phyloP scores from a whole-genome alignment of 2,329 filamentous ascomycete species.

The Sporothrix humicola region DNA sequence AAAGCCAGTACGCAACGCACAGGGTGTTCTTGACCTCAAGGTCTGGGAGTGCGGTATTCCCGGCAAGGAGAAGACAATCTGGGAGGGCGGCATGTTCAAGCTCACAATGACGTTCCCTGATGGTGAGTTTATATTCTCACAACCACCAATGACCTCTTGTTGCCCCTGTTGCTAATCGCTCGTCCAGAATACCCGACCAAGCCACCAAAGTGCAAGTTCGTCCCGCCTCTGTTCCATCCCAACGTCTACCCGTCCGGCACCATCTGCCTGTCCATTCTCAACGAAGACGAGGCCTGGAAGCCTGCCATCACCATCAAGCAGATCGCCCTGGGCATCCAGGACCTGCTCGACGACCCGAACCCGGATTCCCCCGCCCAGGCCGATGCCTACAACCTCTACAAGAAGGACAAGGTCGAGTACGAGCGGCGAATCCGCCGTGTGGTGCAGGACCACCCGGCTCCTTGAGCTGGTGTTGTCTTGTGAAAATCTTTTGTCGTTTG shows the following conservation, averaged over 20 bases:
- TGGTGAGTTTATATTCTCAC: constrained; percentile 63
- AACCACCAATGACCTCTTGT: not conserved
- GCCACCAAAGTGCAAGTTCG: constrained; percentile 91
- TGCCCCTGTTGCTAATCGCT: constrained; percentile 36
- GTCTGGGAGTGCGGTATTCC: constrained; percentile 96
- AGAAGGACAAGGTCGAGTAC: constrained; percentile 85
- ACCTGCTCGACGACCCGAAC: constrained; percentile 93
- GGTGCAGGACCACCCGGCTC: constrained; percentile 86
- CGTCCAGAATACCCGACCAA: constrained; percentile 92
- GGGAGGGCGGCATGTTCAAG: constrained; percentile 98
- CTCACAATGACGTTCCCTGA: constrained; percentile 91
- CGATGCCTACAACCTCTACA: constrained; percentile 96
- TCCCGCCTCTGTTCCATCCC: constrained; percentile 93
- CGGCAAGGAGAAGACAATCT: constrained; percentile 94
- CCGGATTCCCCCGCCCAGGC: constrained; percentile 96
- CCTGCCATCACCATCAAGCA: constrained; percentile 98
- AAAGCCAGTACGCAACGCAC: constrained; percentile 77
- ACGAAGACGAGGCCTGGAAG: constrained; percentile 98
- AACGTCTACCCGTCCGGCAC: constrained; percentile 99
- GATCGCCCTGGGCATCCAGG: constrained; percentile 94
- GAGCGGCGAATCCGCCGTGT: constrained; percentile 85
- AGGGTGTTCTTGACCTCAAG: constrained; percentile 89
- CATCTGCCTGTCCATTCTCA: constrained; percentile 94
- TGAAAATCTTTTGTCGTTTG: not conserved
- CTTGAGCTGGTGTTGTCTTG: constrained; percentile 49